Conservation (phyloP, 192 early-diverging fungal genomes). For the Coemansia pectinata region DNA sequence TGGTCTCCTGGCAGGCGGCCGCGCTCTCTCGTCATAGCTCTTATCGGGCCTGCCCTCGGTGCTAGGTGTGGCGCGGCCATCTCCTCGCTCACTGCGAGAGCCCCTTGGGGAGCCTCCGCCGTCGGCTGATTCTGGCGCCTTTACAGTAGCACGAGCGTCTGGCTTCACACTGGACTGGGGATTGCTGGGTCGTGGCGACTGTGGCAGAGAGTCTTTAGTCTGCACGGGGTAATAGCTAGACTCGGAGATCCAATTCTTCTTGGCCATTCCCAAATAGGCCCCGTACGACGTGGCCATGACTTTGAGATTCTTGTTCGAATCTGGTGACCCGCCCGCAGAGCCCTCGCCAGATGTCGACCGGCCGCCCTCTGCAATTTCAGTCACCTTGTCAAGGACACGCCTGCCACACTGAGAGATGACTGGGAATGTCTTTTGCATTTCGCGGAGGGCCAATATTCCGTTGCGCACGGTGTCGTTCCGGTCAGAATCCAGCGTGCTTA, state of each 20-base stretch:
- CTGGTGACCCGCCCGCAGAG: neutral
- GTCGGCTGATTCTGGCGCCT: neutral
- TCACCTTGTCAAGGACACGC: conserved; percentile 40
- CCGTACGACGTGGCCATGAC: conserved; percentile 48
- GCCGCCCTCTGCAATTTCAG: conserved; percentile 17
- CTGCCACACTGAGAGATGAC: conserved; percentile 34
- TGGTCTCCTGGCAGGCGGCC: conserved; percentile 13
- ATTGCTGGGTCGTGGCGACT: conserved; percentile 13
- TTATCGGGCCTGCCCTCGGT: conserved; percentile 6
- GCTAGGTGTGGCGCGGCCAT: conserved; percentile 3
- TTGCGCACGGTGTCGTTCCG: conserved; percentile 51
- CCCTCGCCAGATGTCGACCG: conserved; percentile 6
- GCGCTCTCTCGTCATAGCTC: conserved; percentile 5
- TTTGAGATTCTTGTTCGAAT: conserved; percentile 47
- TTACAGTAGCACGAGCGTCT: neutral
- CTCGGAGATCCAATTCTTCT: conserved; percentile 44
- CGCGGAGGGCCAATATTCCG: conserved; percentile 40
- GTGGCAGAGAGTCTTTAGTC: neutral
- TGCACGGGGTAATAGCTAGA: conserved; percentile 33
- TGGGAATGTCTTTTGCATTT: conserved; percentile 49
- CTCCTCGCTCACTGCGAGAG: conserved; percentile 5
- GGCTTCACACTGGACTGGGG: conserved; percentile 12
- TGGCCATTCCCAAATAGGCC: conserved; percentile 30
- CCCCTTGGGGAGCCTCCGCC: neutral
- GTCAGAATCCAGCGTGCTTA: conserved; percentile 20